phyloP scores from a whole-genome alignment of 345 rosid genomes.

The Syzygium aqueum region DNA sequence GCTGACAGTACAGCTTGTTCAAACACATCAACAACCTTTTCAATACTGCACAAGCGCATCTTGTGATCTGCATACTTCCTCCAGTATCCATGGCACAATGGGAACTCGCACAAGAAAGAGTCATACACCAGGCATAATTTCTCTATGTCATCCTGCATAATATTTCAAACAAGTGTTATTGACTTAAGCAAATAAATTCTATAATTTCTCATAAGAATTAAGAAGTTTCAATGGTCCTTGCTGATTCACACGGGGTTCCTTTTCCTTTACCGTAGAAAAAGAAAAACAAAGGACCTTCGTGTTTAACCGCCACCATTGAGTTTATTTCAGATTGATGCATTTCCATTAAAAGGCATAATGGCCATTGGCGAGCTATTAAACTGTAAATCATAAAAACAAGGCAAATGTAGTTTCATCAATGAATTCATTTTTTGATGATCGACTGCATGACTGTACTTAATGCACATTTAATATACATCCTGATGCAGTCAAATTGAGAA shows the following conservation, averaged over 20 bases:
- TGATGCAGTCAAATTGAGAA: not conserved
- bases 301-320: not conserved
- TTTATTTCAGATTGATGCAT: not conserved
- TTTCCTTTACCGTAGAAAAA: not conserved
- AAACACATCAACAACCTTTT: conserved; percentile 56
- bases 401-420: not conserved
- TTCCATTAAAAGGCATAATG: not conserved
- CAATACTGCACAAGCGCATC: conserved; percentile 38
- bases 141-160: conserved; percentile 54
- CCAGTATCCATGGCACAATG: conserved; percentile 89
- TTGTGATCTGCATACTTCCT: conserved; percentile 64
- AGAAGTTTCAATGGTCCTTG: not conserved
- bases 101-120: conserved; percentile 68
- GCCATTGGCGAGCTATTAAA: not conserved
- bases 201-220: not conserved
- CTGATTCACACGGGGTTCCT: not conserved
- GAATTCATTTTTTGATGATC: not conserved
- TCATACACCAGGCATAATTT: conserved; percentile 59
- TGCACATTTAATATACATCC: not conserved
- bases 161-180: not conserved
- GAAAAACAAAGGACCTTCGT: not conserved
- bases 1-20: conserved; percentile 65
- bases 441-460: not conserved
- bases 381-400: not conserved
- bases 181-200: not conserved